Evolutionary conservation across 495 filamentous ascomycete genomes (phyloP), one percentile per base, ranked within the genome.

Genomic region (Apodospora peruviana): DNA sequence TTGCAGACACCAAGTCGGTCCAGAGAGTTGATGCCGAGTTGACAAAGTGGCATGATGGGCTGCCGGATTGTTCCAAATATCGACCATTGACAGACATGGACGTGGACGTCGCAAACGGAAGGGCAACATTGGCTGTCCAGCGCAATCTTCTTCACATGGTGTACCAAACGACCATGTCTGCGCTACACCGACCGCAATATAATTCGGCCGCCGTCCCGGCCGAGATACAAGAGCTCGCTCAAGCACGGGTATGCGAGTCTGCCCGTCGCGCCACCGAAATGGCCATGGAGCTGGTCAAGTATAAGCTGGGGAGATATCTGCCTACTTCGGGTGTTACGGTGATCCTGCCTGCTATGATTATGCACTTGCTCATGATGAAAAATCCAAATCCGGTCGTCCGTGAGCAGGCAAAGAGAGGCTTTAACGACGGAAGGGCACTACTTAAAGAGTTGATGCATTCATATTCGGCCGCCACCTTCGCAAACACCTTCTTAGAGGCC

Each of bases 251-350:
- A 10, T 81, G 87, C 25, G 80, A 83, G 34, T 85, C 89, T 1
- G 89, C 90, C 11, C 71, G 78, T 39, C 86, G 90, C 58, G 91
- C 91, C 58, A 94, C 88, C 7, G 75, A 73, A 37, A 88, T 94
- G 59, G 86, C 85, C 8, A 77, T 81, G 44, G 80, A 86, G 41
- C 71, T 95, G 9, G 85, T 86, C 53, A 69, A 71, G 24, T 69
- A 82, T 24, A 73, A 83, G 51, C 72, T 95, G 3, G 88, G 87
- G 35, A 79, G 74, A 27, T 95, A 81, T 60, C 81, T 95, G 16
- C 89, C 90, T 9, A 93, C 90, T 0, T 89, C 87, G 1, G 89
- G 88, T 35, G 88, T 95, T 18, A 95, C 90, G 0, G 88, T 94
- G 9, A 79, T 95, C 10, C 79, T 95, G 4, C 90, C 90, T 2